Evolutionary conservation across 805 yeast species (phyloP), one percentile per base, ranked within the genome.

Genomic region (Komagataella populi): DNA sequence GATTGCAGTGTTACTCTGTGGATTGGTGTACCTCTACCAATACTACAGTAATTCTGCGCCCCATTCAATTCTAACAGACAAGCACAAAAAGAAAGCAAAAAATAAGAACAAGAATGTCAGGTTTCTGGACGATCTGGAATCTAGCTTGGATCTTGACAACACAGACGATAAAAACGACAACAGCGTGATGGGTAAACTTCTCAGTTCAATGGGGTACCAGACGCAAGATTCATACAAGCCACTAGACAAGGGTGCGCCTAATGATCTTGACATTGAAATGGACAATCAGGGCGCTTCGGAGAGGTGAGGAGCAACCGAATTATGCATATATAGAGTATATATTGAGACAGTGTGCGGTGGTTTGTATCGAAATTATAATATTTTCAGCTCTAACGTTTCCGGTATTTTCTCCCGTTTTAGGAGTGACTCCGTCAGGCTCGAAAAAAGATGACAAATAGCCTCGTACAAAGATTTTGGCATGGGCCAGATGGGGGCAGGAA

Each of bases 81-180:
- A 49, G 17, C 36, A 48, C 12, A 36, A 30, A 23, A 36, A n/a
- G 36, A 16, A 45, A 16, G 23, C 50, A 16, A 54, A 48, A 47
- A 56, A 53, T 30, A 63, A 60, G 58, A 63, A 64, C 56, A 66
- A 66, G 54, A 60, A 56, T 48, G 70, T 67, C 24, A 67, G 62
- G 44, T 67, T 70, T 70, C 50, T 57, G 30, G 69, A 65, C 53
- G 60, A 60, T 47, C 49, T 59, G 18, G 49, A 48, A 17, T 44
- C 23, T 16, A 6, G 12, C 17, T 5, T 36, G 44, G 30, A 48
- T 14, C 22, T 44, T 14, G 51, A 54, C 43, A 23, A 23, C 23
- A 22, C n/a, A 22, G 53, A 50, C 23, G 24, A 23, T n/a, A 14
- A 51, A n/a, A 8, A 48, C 14, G 39, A 30, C 39, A 30, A 30